A percentile compares a stretch with the other conserved stretches of the same genome.
These are phyloP conservation scores for Spatholobus suberectus DNA, from an alignment of 306 rosid genomes.

Conservation along the genomic window DNA sequence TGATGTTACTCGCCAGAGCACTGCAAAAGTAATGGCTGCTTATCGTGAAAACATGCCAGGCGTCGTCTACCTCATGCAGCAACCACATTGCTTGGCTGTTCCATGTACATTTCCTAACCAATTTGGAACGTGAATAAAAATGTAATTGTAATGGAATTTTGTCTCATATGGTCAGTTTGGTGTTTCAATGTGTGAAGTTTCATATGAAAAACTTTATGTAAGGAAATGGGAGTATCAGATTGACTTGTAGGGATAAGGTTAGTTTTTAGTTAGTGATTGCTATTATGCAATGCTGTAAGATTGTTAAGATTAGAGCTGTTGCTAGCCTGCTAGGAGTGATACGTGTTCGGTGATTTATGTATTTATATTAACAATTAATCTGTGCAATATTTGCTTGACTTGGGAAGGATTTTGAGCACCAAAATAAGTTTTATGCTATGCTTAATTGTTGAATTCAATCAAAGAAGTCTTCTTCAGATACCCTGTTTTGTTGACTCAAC, in stretches of 20 bases:
- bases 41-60: conserved; percentile 59
- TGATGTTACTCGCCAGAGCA: conserved; percentile 83
- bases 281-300: neutral
- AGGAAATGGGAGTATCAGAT: neutral
- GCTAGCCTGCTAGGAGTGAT: neutral
- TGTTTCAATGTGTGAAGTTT: neutral
- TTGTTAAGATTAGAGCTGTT: neutral
- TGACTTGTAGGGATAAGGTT: neutral
- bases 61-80: conserved; percentile 74
- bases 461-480: neutral
- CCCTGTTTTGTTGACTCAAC: neutral
- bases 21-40: conserved; percentile 75
- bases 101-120: conserved; percentile 65
- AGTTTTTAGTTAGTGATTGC: neutral
- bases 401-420: neutral
- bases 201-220: neutral
- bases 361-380: neutral
- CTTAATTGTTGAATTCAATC: neutral
- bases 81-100: conserved; percentile 90
- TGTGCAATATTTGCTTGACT: neutral
- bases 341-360: neutral
- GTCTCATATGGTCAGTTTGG: neutral
- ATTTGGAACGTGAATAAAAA: neutral
- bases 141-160: neutral
- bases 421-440: neutral